A percentile compares a stretch with the other conserved stretches of the same genome.
Evolutionary conservation across 257 asterid genomes (phyloP).

Genomic region (Buddleja alternifolia): DNA sequence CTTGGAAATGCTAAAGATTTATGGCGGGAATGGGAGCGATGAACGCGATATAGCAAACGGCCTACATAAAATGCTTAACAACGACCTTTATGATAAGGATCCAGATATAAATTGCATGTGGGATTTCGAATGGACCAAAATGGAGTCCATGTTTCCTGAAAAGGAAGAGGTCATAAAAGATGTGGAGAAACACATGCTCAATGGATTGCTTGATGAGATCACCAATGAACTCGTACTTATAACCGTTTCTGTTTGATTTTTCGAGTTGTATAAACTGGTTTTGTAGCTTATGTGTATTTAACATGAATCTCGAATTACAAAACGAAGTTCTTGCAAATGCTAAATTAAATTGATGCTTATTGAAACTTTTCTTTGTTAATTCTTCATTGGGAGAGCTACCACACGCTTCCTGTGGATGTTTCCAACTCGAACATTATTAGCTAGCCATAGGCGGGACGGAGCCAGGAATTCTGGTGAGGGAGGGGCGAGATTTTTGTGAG

Average conservation of each 20-base stretch:
- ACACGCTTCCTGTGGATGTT: too few relatives aligned
- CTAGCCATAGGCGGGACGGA: too few relatives aligned
- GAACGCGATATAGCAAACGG: slow-evolving; percentile 54
- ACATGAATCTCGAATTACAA: background rate
- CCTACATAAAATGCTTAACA: slow-evolving; percentile 58
- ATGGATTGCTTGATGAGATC: slow-evolving; percentile 73
- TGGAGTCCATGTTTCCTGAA: slow-evolving; percentile 45
- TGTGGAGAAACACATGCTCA: slow-evolving; percentile 67
- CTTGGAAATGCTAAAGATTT: slow-evolving; percentile 52
- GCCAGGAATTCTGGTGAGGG: too few relatives aligned
- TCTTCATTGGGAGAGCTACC: too few relatives aligned
- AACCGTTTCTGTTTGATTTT: slow-evolving; percentile 41
- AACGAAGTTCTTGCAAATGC: slow-evolving; percentile 15
- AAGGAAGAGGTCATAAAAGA: slow-evolving; percentile 60
- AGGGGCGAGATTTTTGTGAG: too few relatives aligned
- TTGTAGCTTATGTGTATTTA: slow-evolving; percentile 23
- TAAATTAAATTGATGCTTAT: background rate
- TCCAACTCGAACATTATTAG: too few relatives aligned
- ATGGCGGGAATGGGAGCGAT: slow-evolving; percentile 39
- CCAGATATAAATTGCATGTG: slow-evolving; percentile 73
- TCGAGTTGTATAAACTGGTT: slow-evolving; percentile 13
- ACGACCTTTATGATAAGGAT: slow-evolving; percentile 47
- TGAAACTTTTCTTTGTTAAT: background rate
- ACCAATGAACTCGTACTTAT: slow-evolving; percentile 50
- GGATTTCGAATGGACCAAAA: slow-evolving; percentile 73